Conservation (phyloP, 805 yeast species). For the Candida tammaniensis region DNA sequence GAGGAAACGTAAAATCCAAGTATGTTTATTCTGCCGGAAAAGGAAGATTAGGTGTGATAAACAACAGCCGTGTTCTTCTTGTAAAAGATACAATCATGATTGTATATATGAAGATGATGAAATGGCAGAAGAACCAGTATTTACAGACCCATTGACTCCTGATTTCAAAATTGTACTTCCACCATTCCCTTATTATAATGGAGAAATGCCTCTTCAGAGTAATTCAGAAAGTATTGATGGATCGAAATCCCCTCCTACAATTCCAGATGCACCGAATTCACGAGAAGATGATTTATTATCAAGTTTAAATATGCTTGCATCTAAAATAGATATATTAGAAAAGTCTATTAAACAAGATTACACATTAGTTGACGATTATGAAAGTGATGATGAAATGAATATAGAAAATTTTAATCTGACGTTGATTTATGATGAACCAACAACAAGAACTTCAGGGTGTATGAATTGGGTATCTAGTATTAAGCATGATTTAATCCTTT, state of each 20-base stretch:
- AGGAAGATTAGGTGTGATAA: constrained; percentile 39
- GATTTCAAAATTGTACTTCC: neutral
- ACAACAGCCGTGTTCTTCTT: constrained; percentile 33
- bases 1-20: constrained; percentile 6
- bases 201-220: neutral
- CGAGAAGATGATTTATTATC: neutral
- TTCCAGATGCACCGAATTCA: neutral
- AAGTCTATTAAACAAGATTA: neutral
- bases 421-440: neutral
- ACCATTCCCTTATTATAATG: neutral
- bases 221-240: neutral
- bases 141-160: neutral
- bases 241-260: neutral
- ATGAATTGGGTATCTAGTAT: constrained; percentile 3
- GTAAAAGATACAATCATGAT: constrained; percentile 24
- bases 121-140: neutral
- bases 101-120: constrained; percentile 4
- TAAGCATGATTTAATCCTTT: constrained; percentile 5
- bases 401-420: neutral
- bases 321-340: constrained; percentile 1
- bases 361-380: neutral
- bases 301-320: neutral
- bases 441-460: constrained; percentile 1
- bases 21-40: constrained; percentile 32
- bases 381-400: constrained; percentile 3